Base-by-base conservation (phyloP, 768 basidiomycete species). In the Agaricus subrufescens region DNA sequence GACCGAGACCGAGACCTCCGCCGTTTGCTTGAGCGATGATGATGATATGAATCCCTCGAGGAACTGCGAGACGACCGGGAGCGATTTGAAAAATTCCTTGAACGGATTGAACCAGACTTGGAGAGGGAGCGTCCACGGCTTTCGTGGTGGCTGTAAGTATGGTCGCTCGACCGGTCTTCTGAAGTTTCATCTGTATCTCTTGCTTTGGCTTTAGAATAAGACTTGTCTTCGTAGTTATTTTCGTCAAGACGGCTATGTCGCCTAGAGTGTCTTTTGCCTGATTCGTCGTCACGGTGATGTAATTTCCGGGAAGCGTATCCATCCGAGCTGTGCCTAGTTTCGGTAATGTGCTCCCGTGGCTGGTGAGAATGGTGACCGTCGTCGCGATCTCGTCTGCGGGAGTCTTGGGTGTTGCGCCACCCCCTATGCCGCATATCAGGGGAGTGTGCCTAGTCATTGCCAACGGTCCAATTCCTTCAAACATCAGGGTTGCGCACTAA, bases 1-100 rank as follows among this genome's bases (percentile, higher is more conserved):
- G 53, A 54, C 27, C 56, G 59, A 27, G 63, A 64, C 23, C 52
- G 58, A 3, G 59, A 58, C 19, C 62, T 60, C 12, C 59, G 50
- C 34, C 59, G 57, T 40, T 57, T 57, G 4, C 53, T 52, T 26
- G 58, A 47, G 27, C 47, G 51, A 34, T 53, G 47, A 34, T 40
- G 55, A 15, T 38, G 53, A 53, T 56, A 31, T 37, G 52, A 50
- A 45, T 52, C 46, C 46, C 11, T 30, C 27, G 54, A 56, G 9
- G 43, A 50, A 38, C 43, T 38, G 15, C 54, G 46, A 39, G 43
- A 54, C 6, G 55, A 56, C 44, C 25, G n/a, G 34, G 49, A 50
- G 10, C 46, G 40, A 10, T 44, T 46, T 19, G 52, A 54, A 23
- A 34, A 42, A 10, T 52, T 42, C 15, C 52, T 50, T 2, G 58